phyloP scores from a whole-genome alignment of 2,329 filamentous ascomycete species.

The Hypoxylon sp. region DNA sequence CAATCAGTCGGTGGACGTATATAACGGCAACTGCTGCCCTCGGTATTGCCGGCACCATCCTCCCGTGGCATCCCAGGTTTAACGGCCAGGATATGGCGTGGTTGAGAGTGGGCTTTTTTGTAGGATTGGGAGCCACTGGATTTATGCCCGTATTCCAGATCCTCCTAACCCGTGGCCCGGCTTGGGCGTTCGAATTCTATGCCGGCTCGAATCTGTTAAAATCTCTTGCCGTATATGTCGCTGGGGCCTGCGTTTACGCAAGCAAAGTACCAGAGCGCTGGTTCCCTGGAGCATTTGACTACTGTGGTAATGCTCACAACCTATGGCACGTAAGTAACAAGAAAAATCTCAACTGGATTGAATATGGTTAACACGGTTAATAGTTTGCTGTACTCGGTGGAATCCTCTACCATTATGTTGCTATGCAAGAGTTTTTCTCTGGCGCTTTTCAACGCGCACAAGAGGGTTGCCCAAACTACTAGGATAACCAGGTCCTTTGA shows the following conservation, averaged over 20 bases:
- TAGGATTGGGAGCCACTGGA: constrained; percentile 86
- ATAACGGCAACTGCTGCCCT: constrained; percentile 84
- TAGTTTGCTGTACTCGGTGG: constrained; percentile 93
- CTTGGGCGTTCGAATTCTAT: constrained; percentile 91
- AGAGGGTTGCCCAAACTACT: constrained; percentile 68
- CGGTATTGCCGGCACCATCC: constrained; percentile 86
- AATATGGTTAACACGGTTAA: constrained; percentile 92
- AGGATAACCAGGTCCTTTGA: constrained; percentile 38
- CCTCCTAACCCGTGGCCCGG: constrained; percentile 78
- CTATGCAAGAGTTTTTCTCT: constrained; percentile 95
- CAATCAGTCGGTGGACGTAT: constrained; percentile 85
- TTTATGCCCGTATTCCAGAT: constrained; percentile 91
- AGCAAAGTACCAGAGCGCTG: constrained; percentile 93
- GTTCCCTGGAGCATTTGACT: constrained; percentile 93
- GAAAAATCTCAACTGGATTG: constrained; percentile 87
- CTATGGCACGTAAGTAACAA: constrained; percentile 87
- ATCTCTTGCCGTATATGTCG: constrained; percentile 85
- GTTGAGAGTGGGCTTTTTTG: constrained; percentile 91
- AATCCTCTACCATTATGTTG: constrained; percentile 95
- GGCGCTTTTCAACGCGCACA: constrained; percentile 77
- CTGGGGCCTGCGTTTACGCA: constrained; percentile 88
- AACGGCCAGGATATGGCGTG: constrained; percentile 94
- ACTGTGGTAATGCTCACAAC: constrained; percentile 94
- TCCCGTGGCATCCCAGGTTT: constrained; percentile 97
- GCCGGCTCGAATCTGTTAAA: constrained; percentile 79